Evolutionary conservation across 352 stramenopile genomes (phyloP).

Genomic region (Pythium dissotocum): DNA sequence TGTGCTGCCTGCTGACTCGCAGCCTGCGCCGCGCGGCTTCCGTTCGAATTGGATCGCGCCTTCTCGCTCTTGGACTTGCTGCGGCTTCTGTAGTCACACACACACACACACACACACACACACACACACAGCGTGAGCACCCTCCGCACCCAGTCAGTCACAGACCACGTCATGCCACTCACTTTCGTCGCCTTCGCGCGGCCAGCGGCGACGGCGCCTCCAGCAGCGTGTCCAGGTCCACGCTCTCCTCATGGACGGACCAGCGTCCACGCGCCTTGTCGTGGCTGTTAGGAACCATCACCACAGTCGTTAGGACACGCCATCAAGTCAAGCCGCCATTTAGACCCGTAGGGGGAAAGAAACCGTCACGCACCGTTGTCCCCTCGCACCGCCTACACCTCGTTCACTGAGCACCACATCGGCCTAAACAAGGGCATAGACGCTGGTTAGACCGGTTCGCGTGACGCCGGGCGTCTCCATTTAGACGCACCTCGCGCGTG

Average conservation of each 20-base stretch:
- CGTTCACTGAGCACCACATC: slow-evolving; percentile 68
- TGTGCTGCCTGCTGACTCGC: slow-evolving; percentile 2
- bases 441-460: background rate
- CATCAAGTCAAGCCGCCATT: background rate
- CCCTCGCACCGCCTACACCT: slow-evolving; percentile 33
- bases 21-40: slow-evolving; percentile 1
- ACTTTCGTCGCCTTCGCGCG: slow-evolving; percentile 58
- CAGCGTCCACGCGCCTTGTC: slow-evolving; percentile 62
- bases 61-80: slow-evolving; percentile 43
- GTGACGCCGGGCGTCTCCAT: background rate
- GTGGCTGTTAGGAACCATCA: slow-evolving; percentile 16
- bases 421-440: slow-evolving; percentile 31
- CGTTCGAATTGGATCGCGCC: slow-evolving; percentile 32
- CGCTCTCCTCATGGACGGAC: slow-evolving; percentile 72
- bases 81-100: slow-evolving; percentile 12
- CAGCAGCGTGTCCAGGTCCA: slow-evolving; percentile 79
- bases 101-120: background rate
- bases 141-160: background rate
- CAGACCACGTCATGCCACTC: slow-evolving; percentile 14
- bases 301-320: background rate
- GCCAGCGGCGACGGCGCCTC: slow-evolving; percentile 64
- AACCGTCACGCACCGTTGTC: slow-evolving; percentile 37
- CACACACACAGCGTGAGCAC: background rate
- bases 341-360: background rate
- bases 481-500: slow-evolving; percentile 27